phyloP scores from a whole-genome alignment of 2,329 filamentous ascomycete species.

The Pyricularia pennisetigena region DNA sequence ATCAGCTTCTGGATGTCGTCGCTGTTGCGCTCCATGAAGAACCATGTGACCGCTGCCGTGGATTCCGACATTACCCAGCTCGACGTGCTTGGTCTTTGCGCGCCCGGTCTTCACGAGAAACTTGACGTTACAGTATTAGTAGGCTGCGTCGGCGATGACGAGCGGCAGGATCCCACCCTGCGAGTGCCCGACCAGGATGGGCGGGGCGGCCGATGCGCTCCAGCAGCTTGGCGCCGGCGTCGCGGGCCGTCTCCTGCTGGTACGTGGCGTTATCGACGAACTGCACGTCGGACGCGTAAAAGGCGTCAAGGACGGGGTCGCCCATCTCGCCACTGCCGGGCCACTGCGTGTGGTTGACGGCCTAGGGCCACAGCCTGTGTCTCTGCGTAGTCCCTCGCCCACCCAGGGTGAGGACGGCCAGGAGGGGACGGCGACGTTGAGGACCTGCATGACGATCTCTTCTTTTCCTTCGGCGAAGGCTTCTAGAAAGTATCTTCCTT shows the following conservation, averaged over 20 bases:
- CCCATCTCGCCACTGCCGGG: conserved; percentile 27
- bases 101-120: conserved; percentile 43
- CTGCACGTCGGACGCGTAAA: conserved; percentile 27
- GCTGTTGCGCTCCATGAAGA: conserved; percentile 45
- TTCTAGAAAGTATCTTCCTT: not conserved
- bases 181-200: conserved; percentile 33
- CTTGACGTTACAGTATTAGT: conserved; percentile 42
- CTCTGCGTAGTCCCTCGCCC: too few relatives aligned
- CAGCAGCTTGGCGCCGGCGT: conserved; percentile 13
- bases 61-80: conserved; percentile 31
- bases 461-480: not conserved
- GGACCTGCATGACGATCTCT: not conserved
- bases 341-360: conserved; percentile 31
- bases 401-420: not conserved
- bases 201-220: conserved; percentile 20
- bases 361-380: conserved; percentile 29
- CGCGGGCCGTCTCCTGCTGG: conserved; percentile 23
- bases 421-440: not conserved
- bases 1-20: conserved; percentile 23
- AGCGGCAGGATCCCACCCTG: conserved; percentile 32
- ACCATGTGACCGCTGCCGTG: conserved; percentile 44
- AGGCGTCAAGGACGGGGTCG: conserved; percentile 28
- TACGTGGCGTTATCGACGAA: conserved; percentile 22
- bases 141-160: conserved; percentile 38
- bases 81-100: conserved; percentile 29